Evolutionary conservation across 2,329 filamentous ascomycete species (phyloP).

Genomic region (Alternaria sp.): DNA sequence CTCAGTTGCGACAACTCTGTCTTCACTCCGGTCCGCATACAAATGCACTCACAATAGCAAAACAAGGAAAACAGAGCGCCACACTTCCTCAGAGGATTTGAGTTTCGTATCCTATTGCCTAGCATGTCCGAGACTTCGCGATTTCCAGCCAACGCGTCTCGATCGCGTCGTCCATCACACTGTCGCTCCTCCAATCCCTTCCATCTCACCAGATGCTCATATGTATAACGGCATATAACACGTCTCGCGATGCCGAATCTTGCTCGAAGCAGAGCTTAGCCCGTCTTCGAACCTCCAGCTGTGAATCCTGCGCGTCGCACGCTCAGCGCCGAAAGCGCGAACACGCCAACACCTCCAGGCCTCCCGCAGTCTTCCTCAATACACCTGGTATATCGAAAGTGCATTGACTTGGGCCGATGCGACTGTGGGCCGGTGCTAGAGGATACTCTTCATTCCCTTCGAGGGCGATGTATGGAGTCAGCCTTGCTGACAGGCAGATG

Average conservation of each 20-base stretch:
- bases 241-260: rapidly evolving
- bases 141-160: neutral
- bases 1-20: neutral
- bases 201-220: rapidly evolving
- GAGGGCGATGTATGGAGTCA: neutral
- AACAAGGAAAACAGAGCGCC: neutral
- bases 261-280: neutral
- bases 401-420: neutral
- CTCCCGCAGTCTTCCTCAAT: no score
- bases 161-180: neutral
- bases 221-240: neutral
- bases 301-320: rapidly evolving
- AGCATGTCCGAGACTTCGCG: neutral
- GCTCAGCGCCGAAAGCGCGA: neutral
- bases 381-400: no score
- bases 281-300: neutral
- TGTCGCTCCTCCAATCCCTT: neutral
- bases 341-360: no score
- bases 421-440: neutral
- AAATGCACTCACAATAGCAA: neutral
- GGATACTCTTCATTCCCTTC: neutral
- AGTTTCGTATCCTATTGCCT: neutral
- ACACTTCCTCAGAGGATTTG: neutral
- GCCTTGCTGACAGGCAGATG: neutral
- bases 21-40: neutral